Evolutionary conservation across 176 grass and related monocot species (phyloP).

Genomic region (Raddia guianensis): DNA sequence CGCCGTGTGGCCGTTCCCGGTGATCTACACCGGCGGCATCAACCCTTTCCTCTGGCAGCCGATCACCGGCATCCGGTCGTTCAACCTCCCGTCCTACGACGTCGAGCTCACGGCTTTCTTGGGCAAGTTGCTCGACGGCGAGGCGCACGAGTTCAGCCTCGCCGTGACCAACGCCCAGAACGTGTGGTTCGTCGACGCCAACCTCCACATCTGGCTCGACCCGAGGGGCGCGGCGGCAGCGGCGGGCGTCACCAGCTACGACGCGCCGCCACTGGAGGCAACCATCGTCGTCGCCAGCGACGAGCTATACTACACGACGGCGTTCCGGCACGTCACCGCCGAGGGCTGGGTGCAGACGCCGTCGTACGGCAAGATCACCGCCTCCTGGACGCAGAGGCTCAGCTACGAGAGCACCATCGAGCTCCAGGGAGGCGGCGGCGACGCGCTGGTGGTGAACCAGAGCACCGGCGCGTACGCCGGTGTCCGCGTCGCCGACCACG

Average conservation of each 20-base stretch:
- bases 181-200: conserved; percentile 75
- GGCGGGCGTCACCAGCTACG: conserved; percentile 51
- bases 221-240: conserved; percentile 39
- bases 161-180: conserved; percentile 63
- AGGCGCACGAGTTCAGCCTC: conserved; percentile 60
- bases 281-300: conserved; percentile 26
- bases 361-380: conserved; percentile 75
- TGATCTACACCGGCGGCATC: conserved; percentile 79
- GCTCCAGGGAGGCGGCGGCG: not conserved
- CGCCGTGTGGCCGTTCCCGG: conserved; percentile 84
- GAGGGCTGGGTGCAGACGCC: conserved; percentile 69
- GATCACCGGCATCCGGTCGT: conserved; percentile 82
- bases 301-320: conserved; percentile 51
- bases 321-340: conserved; percentile 52
- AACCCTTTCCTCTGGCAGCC: conserved; percentile 72
- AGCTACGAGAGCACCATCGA: conserved; percentile 57
- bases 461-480: conserved; percentile 57
- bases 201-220: conserved; percentile 93
- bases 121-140: conserved; percentile 59
- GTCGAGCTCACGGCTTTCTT: conserved; percentile 84
- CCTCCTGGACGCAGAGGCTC: conserved; percentile 57
- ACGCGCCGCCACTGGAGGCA: conserved; percentile 46
- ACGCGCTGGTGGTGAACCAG: conserved; percentile 53
- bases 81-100: conserved; percentile 78
- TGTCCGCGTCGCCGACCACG: conserved; percentile 44